These are phyloP conservation scores for Phytophthora sp. DNA, from an alignment of 352 stramenopile genomes.

Conservation along the genomic window DNA sequence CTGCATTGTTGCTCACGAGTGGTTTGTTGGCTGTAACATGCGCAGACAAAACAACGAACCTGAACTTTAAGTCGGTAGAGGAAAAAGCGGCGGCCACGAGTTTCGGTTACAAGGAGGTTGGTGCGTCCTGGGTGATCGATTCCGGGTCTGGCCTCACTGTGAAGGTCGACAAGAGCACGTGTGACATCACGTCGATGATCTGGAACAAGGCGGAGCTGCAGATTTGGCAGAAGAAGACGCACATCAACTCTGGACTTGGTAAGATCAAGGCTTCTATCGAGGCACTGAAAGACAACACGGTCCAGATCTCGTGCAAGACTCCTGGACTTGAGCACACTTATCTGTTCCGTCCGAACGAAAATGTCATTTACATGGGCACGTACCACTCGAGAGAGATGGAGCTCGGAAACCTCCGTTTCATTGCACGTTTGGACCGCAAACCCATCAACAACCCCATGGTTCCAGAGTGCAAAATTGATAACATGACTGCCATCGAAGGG, in stretches of 20 bases:
- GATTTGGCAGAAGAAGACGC: slow-evolving; percentile 51
- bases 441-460: slow-evolving; percentile 47
- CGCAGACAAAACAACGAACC: slow-evolving; percentile 28
- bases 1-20: slow-evolving; percentile 24
- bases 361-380: slow-evolving; percentile 66
- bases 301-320: slow-evolving; percentile 51
- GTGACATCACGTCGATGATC: slow-evolving; percentile 59
- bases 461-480: slow-evolving; percentile 40
- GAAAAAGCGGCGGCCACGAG: slow-evolving; percentile 17
- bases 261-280: slow-evolving; percentile 44
- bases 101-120: slow-evolving; percentile 48
- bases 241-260: slow-evolving; percentile 59
- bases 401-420: slow-evolving; percentile 57
- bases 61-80: slow-evolving; percentile 30
- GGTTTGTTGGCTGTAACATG: slow-evolving; percentile 18
- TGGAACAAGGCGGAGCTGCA: slow-evolving; percentile 58
- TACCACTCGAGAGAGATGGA: slow-evolving; percentile 46
- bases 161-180: slow-evolving; percentile 46
- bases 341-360: slow-evolving; percentile 55
- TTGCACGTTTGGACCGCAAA: slow-evolving; percentile 45
- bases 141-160: slow-evolving; percentile 46
- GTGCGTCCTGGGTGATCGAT: slow-evolving; percentile 48
- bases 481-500: slow-evolving; percentile 46
- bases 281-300: slow-evolving; percentile 42
- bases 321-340: slow-evolving; percentile 54